phyloP scores from a whole-genome alignment of 176 grass and related monocot species.

The Elaeis guineensis region DNA sequence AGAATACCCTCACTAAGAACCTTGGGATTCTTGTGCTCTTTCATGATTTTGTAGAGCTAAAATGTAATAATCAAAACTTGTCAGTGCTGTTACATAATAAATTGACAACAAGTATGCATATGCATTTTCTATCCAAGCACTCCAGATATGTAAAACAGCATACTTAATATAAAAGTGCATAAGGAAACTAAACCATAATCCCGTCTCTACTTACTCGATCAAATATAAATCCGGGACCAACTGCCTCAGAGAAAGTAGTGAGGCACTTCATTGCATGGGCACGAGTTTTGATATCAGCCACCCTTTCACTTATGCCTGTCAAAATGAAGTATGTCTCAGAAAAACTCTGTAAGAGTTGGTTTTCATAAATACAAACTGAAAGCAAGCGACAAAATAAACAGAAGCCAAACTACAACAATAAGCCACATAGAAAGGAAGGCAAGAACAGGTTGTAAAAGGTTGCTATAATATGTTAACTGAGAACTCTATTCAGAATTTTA shows the following conservation, averaged over 20 bases:
- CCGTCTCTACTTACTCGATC: slow-evolving; percentile 53
- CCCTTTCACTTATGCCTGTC: slow-evolving; percentile 87
- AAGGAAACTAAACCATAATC: background rate
- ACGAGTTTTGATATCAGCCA: slow-evolving; percentile 97
- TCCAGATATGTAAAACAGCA: background rate
- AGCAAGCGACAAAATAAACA: too few species aligned
- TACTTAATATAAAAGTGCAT: background rate
- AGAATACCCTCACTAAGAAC: slow-evolving; percentile 89
- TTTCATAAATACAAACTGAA: background rate
- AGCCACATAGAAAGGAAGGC: too few species aligned
- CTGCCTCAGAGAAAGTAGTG: slow-evolving; percentile 83
- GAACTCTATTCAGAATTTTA: too few species aligned
- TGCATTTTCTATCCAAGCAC: background rate
- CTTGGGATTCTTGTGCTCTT: slow-evolving; percentile 98
- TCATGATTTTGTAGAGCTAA: slow-evolving; percentile 99
- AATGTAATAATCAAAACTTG: slow-evolving; percentile 24
- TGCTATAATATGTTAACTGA: too few species aligned
- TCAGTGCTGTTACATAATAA: background rate
- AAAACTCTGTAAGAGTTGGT: background rate
- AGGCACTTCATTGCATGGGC: slow-evolving; percentile 88
- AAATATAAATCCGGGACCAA: slow-evolving; percentile 95
- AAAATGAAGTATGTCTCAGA: slow-evolving; percentile 8
- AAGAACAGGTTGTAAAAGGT: too few species aligned
- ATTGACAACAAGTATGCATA: slow-evolving; percentile 7
- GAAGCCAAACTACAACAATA: too few species aligned